A percentile compares a stretch with the other conserved stretches of the same genome.
Conservation (phyloP, 352 stramenopile species). For the Phytophthora litchii region DNA sequence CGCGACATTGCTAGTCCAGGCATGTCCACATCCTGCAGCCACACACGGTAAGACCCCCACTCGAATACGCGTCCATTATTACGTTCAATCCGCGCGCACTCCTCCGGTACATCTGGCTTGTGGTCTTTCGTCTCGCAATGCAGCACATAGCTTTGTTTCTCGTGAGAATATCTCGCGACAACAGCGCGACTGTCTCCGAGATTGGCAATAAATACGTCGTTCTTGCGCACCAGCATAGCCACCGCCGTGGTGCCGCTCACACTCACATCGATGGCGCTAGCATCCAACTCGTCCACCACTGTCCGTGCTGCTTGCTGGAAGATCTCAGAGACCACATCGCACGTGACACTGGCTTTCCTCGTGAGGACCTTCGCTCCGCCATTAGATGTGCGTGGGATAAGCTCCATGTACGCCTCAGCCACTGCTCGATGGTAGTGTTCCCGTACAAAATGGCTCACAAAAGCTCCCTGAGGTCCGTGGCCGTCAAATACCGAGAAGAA, state of each 20-base stretch:
- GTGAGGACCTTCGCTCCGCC: not conserved
- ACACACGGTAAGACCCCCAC: slow-evolving; percentile 79
- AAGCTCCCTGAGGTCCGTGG: slow-evolving; percentile 75
- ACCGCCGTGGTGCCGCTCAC: slow-evolving; percentile 82
- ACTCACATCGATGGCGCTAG: slow-evolving; percentile 68
- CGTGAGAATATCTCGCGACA: slow-evolving; percentile 46
- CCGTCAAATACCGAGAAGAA: slow-evolving; percentile 85
- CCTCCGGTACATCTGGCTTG: slow-evolving; percentile 75
- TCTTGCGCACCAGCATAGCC: slow-evolving; percentile 59
- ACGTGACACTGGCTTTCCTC: slow-evolving; percentile 34
- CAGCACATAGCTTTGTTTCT: slow-evolving; percentile 47
- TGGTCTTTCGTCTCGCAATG: slow-evolving; percentile 79
- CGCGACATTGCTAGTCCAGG: slow-evolving; percentile 86
- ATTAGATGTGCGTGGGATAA: slow-evolving; percentile 22
- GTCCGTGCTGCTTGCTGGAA: slow-evolving; percentile 54
- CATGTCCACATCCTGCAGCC: slow-evolving; percentile 87
- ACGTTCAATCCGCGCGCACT: slow-evolving; percentile 69
- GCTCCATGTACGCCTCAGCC: slow-evolving; percentile 43
- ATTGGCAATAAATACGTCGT: slow-evolving; percentile 75
- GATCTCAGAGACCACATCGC: slow-evolving; percentile 51
- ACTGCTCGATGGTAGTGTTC: slow-evolving; percentile 69
- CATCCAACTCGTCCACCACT: slow-evolving; percentile 49
- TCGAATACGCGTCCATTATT: slow-evolving; percentile 84
- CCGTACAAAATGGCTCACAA: slow-evolving; percentile 74
- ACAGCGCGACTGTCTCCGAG: slow-evolving; percentile 77